Percentiles rank a stretch among this genome's conserved stretches.
phyloP scores from a whole-genome alignment of 1,284 basidiomycete genomes.

The Agaricales sp. region DNA sequence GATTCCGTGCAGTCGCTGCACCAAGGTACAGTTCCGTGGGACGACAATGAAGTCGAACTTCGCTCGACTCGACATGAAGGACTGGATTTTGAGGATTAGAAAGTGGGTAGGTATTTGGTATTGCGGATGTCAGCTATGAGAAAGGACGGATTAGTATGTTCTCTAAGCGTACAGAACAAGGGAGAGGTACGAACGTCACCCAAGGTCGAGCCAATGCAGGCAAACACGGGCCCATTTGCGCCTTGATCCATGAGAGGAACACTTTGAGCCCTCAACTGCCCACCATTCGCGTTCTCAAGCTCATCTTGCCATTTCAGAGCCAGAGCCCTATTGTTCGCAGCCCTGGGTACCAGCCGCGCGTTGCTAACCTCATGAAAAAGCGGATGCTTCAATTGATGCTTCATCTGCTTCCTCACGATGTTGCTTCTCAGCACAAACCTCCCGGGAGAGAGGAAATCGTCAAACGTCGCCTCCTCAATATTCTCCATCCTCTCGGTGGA shows the following conservation, averaged over 20 bases:
- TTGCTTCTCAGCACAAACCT: constrained; percentile 36
- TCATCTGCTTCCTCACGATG: constrained; percentile 27
- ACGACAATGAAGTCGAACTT: constrained; percentile 25
- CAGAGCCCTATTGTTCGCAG: constrained; percentile 17
- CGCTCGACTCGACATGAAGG: not conserved
- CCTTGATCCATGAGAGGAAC: constrained; percentile 14
- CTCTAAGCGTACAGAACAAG: not conserved
- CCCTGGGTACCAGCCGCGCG: constrained; percentile 17
- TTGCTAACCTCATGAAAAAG: constrained; percentile 35
- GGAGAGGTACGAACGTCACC: constrained; percentile 32
- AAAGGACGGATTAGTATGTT: too few relatives aligned
- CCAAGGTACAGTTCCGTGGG: constrained; percentile 39
- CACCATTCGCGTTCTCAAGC: constrained; percentile 18
- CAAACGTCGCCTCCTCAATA: constrained; percentile 29
- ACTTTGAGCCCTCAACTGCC: constrained; percentile 10
- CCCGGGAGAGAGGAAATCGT: constrained; percentile 28
- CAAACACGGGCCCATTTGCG: constrained; percentile 18
- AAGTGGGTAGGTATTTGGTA: constrained; percentile 11
- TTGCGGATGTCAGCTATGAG: constrained; percentile 5
- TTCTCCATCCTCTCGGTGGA: constrained; percentile 17
- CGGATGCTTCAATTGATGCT: constrained; percentile 28
- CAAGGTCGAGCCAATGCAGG: constrained; percentile 33
- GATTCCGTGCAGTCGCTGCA: constrained; percentile 22
- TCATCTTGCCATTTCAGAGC: constrained; percentile 14
- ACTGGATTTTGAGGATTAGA: constrained; percentile 8